phyloP scores from a whole-genome alignment of 805 yeast species.

The Yarrowia sp. region DNA sequence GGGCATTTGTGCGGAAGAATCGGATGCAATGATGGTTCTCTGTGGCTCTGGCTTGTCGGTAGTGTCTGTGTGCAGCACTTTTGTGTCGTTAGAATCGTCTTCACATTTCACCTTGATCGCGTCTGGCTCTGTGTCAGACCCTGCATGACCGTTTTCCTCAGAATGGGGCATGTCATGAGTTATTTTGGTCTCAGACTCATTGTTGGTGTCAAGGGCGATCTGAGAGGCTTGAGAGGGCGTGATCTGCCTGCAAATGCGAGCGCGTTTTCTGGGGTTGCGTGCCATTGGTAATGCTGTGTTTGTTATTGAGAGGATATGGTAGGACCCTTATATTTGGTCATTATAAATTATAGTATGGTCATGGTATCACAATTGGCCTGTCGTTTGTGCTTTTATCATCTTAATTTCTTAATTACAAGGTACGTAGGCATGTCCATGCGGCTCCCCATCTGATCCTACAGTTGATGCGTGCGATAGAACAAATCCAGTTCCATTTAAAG shows the following conservation, averaged over 20 bases:
- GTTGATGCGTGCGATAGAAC: too few species aligned
- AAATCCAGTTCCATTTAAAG: not conserved
- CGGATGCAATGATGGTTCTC: not conserved
- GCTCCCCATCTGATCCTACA: not conserved
- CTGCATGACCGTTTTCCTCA: not conserved
- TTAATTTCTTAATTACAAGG: not conserved
- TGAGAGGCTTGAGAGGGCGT: not conserved
- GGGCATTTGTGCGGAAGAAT: not conserved
- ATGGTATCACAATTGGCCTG: not conserved
- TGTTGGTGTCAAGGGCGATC: not conserved
- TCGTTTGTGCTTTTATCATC: conserved; percentile 5
- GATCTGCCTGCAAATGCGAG: not conserved
- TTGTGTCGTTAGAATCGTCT: not conserved
- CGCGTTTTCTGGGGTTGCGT: not conserved
- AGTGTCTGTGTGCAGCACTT: not conserved
- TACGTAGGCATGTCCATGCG: not conserved
- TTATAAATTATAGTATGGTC: not conserved
- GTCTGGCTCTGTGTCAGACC: not conserved
- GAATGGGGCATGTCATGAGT: not conserved
- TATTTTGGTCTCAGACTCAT: not conserved
- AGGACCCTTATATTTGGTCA: not conserved
- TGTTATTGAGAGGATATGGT: not conserved
- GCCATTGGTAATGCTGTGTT: not conserved
- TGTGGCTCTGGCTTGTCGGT: not conserved
- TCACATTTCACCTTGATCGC: not conserved